Base-by-base conservation (phyloP, 2,329 filamentous ascomycete species). In the Decorospora gaudefroyi region DNA sequence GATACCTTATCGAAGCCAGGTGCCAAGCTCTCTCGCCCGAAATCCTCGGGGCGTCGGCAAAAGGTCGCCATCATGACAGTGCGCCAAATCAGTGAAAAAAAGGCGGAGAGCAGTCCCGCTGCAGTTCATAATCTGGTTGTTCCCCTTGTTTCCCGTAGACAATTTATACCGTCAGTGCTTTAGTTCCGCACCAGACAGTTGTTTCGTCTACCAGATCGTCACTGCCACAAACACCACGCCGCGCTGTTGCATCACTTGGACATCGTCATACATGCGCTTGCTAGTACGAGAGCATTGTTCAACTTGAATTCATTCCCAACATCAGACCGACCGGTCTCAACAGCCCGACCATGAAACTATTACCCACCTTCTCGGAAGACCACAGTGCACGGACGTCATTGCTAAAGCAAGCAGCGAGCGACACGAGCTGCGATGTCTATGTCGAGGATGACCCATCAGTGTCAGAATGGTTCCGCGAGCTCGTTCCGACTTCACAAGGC, bases 391-490 rank as follows among this genome's bases (percentile, higher is more conserved):
- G 57, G 31, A 49, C 28, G n/a, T 30, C 42, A 11, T 48, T 46
- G 4, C 28, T 61, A 3, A 43, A 53, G 31, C 38, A 57, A 12
- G 49, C 54, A 17, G 58, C 61, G 2, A 40, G 46, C 28, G 59
- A 57, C 16, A 53, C 58, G 10, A 49, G 64, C 25, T 56, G 55
- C 2, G 47, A 54, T 6, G 37, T 53, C 1, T 66, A 63, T 33
- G 35, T 58, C 22, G 64, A 68, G 36, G 53, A 66, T 19, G 62
- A 66, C 18, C 64, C 64, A 5, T 59, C 60, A 1, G 57, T 61
- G 13, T 46, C 48, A 31, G 64, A 68, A 39, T 67, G 56, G 55
- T 50, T 68, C 33, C 42, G 46, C 34, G 51, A 46, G 12, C 46
- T 62, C 17, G 40, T 52, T 28, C 64, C 64, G 10, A 60, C 62